Evolutionary conservation across 768 basidiomycete genomes (phyloP).

Genomic region (Infundibulicybe gibba): DNA sequence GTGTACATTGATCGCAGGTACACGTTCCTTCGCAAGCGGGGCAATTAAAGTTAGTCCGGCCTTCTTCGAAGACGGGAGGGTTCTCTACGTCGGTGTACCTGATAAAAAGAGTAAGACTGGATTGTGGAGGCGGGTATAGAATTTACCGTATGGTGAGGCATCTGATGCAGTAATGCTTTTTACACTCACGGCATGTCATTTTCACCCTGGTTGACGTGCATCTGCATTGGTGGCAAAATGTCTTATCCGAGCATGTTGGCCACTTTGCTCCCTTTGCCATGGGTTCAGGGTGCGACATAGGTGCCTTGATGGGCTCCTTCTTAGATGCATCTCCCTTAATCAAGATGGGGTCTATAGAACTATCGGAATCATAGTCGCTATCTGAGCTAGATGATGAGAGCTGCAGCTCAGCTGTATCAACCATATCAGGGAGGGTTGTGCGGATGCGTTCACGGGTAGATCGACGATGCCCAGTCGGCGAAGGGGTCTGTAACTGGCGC

Average conservation of each 20-base stretch:
- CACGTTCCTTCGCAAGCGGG: constrained; percentile 42
- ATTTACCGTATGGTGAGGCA: constrained; percentile 14
- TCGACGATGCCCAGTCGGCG: background rate
- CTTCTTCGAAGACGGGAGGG: constrained; percentile 11
- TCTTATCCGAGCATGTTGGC: constrained; percentile 2
- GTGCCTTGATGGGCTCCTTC: background rate
- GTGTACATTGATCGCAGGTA: constrained; percentile 44
- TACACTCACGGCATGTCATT: constrained; percentile 7
- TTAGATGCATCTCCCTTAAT: background rate
- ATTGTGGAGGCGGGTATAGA: constrained; percentile 2
- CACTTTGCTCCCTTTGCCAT: background rate
- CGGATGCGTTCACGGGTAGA: background rate
- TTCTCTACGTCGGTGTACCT: constrained; percentile 22
- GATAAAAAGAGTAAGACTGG: background rate
- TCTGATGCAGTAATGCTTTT: constrained; percentile 12
- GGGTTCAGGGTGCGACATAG: background rate
- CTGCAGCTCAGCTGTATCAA: constrained; percentile 8
- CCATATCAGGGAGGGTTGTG: constrained; percentile 10
- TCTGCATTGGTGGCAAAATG: constrained; percentile 21
- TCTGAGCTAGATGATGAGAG: constrained; percentile 2
- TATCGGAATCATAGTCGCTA: background rate
- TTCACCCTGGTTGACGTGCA: constrained; percentile 3
- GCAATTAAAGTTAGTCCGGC: constrained; percentile 27
- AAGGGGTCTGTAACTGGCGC: background rate
- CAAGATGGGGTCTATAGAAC: background rate